A percentile compares a stretch with the other conserved stretches of the same genome.
phyloP scores from a whole-genome alignment of 2,329 filamentous ascomycete species.

The Sarocladiaceae sp. region DNA sequence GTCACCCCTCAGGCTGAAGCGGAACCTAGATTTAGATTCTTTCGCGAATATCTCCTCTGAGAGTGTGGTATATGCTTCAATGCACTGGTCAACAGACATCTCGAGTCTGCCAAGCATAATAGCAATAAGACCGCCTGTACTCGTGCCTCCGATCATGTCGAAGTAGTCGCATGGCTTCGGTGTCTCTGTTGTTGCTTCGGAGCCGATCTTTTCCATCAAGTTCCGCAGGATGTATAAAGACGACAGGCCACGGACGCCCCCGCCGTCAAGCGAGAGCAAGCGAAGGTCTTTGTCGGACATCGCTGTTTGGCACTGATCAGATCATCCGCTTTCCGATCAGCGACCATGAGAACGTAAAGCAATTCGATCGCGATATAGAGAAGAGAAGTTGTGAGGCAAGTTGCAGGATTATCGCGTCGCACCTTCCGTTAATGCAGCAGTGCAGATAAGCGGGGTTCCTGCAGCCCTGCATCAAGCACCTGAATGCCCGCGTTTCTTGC shows the following conservation, averaged over 20 bases:
- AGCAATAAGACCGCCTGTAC: constrained; percentile 7
- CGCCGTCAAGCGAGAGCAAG: background rate
- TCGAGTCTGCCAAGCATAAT: background rate
- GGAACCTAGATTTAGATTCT: background rate
- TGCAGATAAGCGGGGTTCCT: too few species aligned
- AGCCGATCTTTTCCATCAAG: background rate
- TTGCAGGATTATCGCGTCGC: too few species aligned
- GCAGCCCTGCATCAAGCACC: too few species aligned
- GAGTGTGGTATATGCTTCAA: constrained; percentile 4
- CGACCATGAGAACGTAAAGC: too few species aligned
- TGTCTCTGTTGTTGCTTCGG: background rate
- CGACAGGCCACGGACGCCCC: background rate
- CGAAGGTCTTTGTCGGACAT: too few species aligned
- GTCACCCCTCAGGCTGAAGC: constrained; percentile 1
- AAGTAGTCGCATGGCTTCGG: constrained; percentile 9
- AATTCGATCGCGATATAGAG: too few species aligned
- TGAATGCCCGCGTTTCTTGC: too few species aligned
- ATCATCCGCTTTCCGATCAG: too few species aligned
- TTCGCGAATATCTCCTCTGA: constrained; percentile 5
- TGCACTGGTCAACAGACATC: constrained; percentile 12
- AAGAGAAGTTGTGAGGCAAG: too few species aligned
- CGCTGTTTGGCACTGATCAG: too few species aligned
- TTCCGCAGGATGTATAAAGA: background rate
- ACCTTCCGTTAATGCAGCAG: too few species aligned
- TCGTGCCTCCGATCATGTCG: constrained; percentile 8